Evolutionary conservation across 192 early-diverging fungal genomes (phyloP).

Genomic region (Irineochytrium annulatum): DNA sequence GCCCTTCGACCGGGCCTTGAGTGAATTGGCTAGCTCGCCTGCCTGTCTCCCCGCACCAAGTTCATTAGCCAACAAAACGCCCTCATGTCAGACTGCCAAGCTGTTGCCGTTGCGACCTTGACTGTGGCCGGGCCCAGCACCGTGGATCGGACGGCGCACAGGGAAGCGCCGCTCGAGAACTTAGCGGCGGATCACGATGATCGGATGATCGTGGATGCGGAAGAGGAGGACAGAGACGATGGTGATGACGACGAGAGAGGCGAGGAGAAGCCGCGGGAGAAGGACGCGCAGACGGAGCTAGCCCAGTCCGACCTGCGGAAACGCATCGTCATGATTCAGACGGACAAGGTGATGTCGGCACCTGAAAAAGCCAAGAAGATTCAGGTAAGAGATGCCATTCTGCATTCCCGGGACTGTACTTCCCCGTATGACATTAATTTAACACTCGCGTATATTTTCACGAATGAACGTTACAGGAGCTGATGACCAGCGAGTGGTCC

Average conservation of each 20-base stretch:
- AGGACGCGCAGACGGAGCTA: neutral
- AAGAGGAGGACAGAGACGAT: neutral
- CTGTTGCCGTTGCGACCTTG: no score
- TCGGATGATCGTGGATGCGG: slow-evolving; percentile 9
- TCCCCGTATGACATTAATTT: neutral
- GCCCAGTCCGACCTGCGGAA: slow-evolving; percentile 49
- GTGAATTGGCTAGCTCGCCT: no score
- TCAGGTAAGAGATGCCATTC: slow-evolving; percentile 47
- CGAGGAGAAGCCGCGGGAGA: neutral
- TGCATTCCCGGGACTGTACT: neutral
- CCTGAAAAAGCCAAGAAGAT: slow-evolving; percentile 67
- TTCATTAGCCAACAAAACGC: no score
- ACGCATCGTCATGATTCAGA: slow-evolving; percentile 66
- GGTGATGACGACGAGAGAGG: neutral
- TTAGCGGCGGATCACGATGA: slow-evolving; percentile 21
- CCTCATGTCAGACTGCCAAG: no score
- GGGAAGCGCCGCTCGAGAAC: no score
- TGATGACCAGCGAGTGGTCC: slow-evolving; percentile 45
- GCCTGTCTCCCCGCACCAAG: no score
- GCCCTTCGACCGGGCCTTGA: no score
- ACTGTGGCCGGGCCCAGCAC: no score
- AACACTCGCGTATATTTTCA: neutral
- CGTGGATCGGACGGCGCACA: no score
- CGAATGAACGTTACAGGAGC: slow-evolving; percentile 37
- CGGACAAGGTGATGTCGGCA: slow-evolving; percentile 39